phyloP scores from a whole-genome alignment of 2,329 filamentous ascomycete species.

The Apiospora aurea region DNA sequence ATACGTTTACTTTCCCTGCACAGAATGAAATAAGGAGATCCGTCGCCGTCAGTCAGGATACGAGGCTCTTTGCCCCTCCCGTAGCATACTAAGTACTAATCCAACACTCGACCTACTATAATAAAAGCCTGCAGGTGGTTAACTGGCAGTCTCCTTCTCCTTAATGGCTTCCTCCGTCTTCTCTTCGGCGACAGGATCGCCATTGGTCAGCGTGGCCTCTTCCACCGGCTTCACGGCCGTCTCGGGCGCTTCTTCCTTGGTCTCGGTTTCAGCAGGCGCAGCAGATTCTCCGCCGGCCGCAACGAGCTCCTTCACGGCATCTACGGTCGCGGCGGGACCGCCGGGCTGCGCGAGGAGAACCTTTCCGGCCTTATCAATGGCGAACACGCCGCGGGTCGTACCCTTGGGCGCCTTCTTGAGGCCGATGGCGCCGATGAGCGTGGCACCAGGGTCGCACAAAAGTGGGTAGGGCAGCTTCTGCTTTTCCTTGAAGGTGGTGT shows the following conservation, averaged over 20 bases:
- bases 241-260: constrained; percentile 31
- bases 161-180: constrained; percentile 52
- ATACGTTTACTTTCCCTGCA: not conserved
- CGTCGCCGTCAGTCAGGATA: not conserved
- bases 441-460: constrained; percentile 79
- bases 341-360: constrained; percentile 78
- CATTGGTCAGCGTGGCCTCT: constrained; percentile 36
- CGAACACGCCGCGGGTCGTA: constrained; percentile 87
- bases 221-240: constrained; percentile 28
- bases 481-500: constrained; percentile 91
- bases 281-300: constrained; percentile 46
- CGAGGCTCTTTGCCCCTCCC: not conserved
- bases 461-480: constrained; percentile 89
- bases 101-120: not conserved
- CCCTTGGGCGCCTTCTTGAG: constrained; percentile 84
- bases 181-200: constrained; percentile 44
- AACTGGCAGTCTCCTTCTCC: constrained; percentile 33
- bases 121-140: not conserved
- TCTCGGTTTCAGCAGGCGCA: constrained; percentile 29
- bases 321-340: constrained; percentile 78
- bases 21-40: constrained; percentile 1
- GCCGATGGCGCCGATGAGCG: constrained; percentile 85
- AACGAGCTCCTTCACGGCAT: constrained; percentile 77
- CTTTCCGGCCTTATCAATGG: constrained; percentile 82
- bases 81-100: not conserved